A percentile compares a stretch with the other conserved stretches of the same genome.
Evolutionary conservation across 2,329 filamentous ascomycete species (phyloP).

Genomic region (Pyrenochaeta sp.): DNA sequence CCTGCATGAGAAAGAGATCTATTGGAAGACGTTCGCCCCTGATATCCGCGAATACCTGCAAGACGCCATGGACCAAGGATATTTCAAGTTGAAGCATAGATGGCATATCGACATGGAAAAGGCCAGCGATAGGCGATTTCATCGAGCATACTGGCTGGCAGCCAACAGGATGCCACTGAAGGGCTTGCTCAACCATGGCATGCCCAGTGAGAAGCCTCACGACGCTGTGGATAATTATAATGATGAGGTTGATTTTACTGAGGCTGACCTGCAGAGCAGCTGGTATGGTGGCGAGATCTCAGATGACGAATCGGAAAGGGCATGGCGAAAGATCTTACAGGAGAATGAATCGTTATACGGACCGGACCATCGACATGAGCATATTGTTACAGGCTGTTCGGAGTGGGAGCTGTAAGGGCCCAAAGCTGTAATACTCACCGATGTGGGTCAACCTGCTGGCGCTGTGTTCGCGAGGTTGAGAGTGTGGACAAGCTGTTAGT

Average conservation of each 20-base stretch:
- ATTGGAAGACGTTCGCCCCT: constrained; percentile 34
- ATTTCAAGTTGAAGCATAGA: constrained; percentile 12
- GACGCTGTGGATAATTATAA: constrained; percentile 14
- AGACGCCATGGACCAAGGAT: neutral
- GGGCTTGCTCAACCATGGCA: constrained; percentile 20
- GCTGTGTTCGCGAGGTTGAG: neutral
- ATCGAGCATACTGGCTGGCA: constrained; percentile 40
- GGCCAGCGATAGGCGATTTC: constrained; percentile 33
- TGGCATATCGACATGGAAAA: constrained; percentile 24
- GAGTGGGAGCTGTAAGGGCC: constrained; percentile 3
- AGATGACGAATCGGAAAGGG: neutral
- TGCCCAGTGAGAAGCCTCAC: constrained; percentile 3
- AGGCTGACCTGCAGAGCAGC: constrained; percentile 13
- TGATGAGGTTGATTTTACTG: constrained; percentile 10
- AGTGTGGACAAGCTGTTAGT: neutral
- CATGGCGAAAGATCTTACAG: constrained; percentile 9
- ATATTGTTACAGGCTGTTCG: constrained; percentile 12
- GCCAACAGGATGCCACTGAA: constrained; percentile 26
- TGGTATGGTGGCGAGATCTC: constrained; percentile 10
- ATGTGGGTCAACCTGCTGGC: too few relatives aligned
- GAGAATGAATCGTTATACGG: neutral
- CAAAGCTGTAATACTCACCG: neutral
- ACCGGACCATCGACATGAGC: constrained; percentile 1
- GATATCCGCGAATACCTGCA: constrained; percentile 11
- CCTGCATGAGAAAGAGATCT: constrained; percentile 25